Conservation (phyloP, 805 yeast species). For the Lipomyces spencermartinsiae region DNA sequence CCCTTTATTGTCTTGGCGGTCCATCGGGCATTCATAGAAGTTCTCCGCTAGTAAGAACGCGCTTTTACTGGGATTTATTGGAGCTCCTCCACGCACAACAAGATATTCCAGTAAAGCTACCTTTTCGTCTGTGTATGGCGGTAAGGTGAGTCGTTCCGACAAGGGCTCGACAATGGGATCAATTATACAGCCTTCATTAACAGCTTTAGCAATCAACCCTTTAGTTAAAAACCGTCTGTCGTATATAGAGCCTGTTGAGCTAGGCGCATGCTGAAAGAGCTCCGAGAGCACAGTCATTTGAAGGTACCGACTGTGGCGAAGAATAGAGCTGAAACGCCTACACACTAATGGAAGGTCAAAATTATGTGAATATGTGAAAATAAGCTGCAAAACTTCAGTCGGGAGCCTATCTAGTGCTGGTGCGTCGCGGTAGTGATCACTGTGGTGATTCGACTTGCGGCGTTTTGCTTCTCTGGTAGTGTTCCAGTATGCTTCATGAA, state of each 20-base stretch:
- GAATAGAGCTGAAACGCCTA: slow-evolving; percentile 7
- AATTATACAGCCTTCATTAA: slow-evolving; percentile 9
- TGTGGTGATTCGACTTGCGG: neutral
- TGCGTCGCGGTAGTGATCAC: neutral
- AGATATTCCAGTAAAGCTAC: slow-evolving; percentile 25
- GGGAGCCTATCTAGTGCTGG: slow-evolving; percentile 22
- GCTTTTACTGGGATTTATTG: slow-evolving; percentile 20
- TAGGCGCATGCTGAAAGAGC: slow-evolving; percentile 15
- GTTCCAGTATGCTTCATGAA: slow-evolving; percentile 10
- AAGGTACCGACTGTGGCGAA: slow-evolving; percentile 18
- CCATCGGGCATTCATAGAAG: slow-evolving; percentile 18
- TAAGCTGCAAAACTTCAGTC: slow-evolving; percentile 25
- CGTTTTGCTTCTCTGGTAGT: neutral
- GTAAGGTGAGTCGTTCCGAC: slow-evolving; percentile 13
- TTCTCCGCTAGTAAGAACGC: slow-evolving; percentile 21
- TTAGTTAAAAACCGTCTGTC: slow-evolving; percentile 21
- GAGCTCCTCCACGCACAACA: slow-evolving; percentile 17
- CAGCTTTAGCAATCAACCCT: slow-evolving; percentile 10
- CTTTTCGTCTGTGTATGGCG: slow-evolving; percentile 20
- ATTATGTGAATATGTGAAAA: slow-evolving; percentile 25
- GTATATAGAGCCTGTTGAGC: slow-evolving; percentile 16
- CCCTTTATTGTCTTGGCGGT: neutral
- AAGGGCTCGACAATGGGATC: slow-evolving; percentile 14
- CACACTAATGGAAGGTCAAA: slow-evolving; percentile 22
- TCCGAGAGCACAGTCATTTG: slow-evolving; percentile 13